Percentiles rank a stretch among this genome's conserved stretches.
phyloP scores from a whole-genome alignment of 2,329 filamentous ascomycete genomes.

The Balansia obtecta region DNA sequence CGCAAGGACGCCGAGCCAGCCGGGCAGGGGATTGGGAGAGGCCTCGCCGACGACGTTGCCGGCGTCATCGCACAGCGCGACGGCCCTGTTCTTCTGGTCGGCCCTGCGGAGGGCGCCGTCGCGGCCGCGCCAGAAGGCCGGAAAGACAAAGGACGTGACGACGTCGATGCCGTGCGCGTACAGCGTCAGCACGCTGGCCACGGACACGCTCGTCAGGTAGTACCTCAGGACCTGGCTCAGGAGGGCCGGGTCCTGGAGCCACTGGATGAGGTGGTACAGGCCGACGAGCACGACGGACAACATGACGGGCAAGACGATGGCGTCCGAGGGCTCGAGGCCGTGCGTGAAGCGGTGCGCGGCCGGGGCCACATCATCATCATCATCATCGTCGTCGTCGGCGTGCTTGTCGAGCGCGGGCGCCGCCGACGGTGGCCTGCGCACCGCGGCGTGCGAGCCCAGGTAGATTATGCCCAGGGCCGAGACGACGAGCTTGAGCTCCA shows the following conservation, averaged over 20 bases:
- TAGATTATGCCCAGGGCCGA: constrained; percentile 76
- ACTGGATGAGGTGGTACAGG: constrained; percentile 83
- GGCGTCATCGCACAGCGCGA: constrained; percentile 23
- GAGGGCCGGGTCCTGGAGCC: constrained; percentile 67
- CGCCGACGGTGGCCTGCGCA: constrained; percentile 73
- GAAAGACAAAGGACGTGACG: constrained; percentile 56
- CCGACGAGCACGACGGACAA: constrained; percentile 60
- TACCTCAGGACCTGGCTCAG: constrained; percentile 72
- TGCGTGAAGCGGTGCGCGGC: constrained; percentile 30
- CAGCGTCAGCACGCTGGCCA: constrained; percentile 65
- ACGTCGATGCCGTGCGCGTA: constrained; percentile 60
- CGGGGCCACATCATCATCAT: constrained; percentile 30
- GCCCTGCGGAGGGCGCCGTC: constrained; percentile 32
- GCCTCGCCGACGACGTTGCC: constrained; percentile 17
- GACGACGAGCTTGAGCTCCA: constrained; percentile 38
- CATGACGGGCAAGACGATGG: constrained; percentile 70
- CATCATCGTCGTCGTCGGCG: no score
- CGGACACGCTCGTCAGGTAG: constrained; percentile 71
- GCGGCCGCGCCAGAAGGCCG: constrained; percentile 47
- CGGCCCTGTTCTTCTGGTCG: constrained; percentile 27
- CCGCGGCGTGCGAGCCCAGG: constrained; percentile 70
- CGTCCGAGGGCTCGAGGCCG: constrained; percentile 57
- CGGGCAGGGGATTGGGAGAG: constrained; percentile 18
- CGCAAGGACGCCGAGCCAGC: constrained; percentile 21
- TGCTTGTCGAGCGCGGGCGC: constrained; percentile 40